These are phyloP conservation scores for Ceratocystis cacaofunesta DNA, from an alignment of 2,329 filamentous ascomycete species.

Conservation along the genomic window DNA sequence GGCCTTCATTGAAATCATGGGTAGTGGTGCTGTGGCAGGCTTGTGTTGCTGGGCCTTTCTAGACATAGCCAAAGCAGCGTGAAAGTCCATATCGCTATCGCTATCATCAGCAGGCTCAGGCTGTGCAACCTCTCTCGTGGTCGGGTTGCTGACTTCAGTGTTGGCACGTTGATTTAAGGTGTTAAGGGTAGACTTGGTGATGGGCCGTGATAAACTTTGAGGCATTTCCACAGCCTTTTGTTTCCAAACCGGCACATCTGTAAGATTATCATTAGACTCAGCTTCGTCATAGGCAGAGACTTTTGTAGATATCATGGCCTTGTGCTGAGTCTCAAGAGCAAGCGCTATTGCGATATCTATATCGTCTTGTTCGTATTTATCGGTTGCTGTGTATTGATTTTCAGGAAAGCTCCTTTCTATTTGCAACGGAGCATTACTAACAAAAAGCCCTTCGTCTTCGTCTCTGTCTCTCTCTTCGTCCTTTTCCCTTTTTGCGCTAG, in stretches of 20 bases:
- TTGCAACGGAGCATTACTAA: slow-evolving; percentile 23
- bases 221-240: slow-evolving; percentile 37
- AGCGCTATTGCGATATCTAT: slow-evolving; percentile 70
- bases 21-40: not conserved
- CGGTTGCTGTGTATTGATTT: slow-evolving; percentile 21
- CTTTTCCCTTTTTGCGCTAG: slow-evolving; percentile 20
- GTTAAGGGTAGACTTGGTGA: slow-evolving; percentile 10
- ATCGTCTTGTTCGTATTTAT: slow-evolving; percentile 34
- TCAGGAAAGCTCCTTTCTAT: slow-evolving; percentile 25
- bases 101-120: slow-evolving; percentile 33
- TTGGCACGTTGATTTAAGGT: slow-evolving; percentile 13
- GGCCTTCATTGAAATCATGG: not conserved
- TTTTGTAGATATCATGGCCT: slow-evolving; percentile 14
- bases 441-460: slow-evolving; percentile 38
- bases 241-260: slow-evolving; percentile 36
- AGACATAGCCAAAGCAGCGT: slow-evolving; percentile 47
- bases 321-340: slow-evolving; percentile 56
- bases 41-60: slow-evolving; percentile 25
- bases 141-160: slow-evolving; percentile 51
- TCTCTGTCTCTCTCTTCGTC: slow-evolving; percentile 13
- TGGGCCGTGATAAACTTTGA: slow-evolving; percentile 36
- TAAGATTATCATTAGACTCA: slow-evolving; percentile 36
- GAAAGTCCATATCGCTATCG: slow-evolving; percentile 63
- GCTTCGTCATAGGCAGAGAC: slow-evolving; percentile 20
- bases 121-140: slow-evolving; percentile 44